Percentiles rank a stretch among this genome's conserved stretches.
phyloP scores from a whole-genome alignment of 2,329 filamentous ascomycete genomes.

The Fusarium sp. region DNA sequence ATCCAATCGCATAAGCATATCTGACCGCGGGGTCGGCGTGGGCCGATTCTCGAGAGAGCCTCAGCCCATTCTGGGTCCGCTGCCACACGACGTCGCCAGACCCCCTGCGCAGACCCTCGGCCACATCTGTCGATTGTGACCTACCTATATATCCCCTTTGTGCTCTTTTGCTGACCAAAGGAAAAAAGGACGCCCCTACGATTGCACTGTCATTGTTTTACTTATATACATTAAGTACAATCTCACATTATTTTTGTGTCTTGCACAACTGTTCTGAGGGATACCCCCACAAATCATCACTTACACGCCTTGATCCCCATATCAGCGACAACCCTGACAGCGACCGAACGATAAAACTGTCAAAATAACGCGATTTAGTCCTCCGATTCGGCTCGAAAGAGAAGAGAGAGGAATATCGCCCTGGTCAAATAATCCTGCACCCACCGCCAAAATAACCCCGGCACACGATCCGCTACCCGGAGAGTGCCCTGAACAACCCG shows the following conservation, averaged over 20 bases:
- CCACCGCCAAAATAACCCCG: slow-evolving; percentile 16
- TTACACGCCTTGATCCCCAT: slow-evolving; percentile 28
- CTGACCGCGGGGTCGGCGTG: slow-evolving; percentile 49
- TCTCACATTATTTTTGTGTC: slow-evolving; percentile 22
- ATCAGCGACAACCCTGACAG: slow-evolving; percentile 15
- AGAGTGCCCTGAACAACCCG: slow-evolving; percentile 22
- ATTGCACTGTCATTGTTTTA: slow-evolving; percentile 27
- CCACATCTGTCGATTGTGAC: slow-evolving; percentile 49
- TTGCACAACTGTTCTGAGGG: slow-evolving; percentile 27
- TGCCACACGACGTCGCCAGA: slow-evolving; percentile 51
- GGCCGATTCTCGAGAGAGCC: slow-evolving; percentile 51
- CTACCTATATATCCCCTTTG: slow-evolving; percentile 47
- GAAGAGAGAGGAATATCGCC: slow-evolving; percentile 27
- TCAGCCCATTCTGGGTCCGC: slow-evolving; percentile 52
- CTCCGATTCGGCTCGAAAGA: slow-evolving; percentile 22
- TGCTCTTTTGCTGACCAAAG: slow-evolving; percentile 34
- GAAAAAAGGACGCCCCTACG: slow-evolving; percentile 13
- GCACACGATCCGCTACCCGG: slow-evolving; percentile 27
- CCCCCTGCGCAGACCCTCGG: slow-evolving; percentile 44
- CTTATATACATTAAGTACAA: slow-evolving; percentile 30
- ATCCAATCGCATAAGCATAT: slow-evolving; percentile 46
- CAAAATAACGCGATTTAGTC: slow-evolving; percentile 27
- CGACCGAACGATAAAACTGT: slow-evolving; percentile 18
- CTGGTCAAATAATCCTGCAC: slow-evolving; percentile 24
- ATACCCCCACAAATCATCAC: slow-evolving; percentile 27